These are phyloP conservation scores for Fomitopsis pinicola DNA, from an alignment of 1,284 basidiomycete genomes.

Conservation along the genomic window DNA sequence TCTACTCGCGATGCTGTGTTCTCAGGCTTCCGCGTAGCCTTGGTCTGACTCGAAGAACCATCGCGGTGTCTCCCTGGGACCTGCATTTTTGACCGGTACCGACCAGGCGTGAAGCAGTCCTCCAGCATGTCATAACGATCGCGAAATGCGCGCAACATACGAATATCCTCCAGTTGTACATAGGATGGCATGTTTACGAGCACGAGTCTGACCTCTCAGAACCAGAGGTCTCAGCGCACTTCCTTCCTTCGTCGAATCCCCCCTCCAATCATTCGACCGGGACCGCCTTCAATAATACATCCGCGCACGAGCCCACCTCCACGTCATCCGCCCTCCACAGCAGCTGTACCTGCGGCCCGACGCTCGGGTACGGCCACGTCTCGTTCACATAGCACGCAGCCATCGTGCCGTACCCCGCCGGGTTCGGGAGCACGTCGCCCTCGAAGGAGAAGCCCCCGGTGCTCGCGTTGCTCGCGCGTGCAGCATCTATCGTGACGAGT, in stretches of 20 bases:
- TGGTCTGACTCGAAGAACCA: too few species aligned
- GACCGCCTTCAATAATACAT: not conserved
- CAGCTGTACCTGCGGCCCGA: not conserved
- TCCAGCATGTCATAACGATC: too few species aligned
- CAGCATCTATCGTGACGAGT: not conserved
- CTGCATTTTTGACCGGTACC: too few species aligned
- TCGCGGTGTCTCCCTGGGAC: too few species aligned
- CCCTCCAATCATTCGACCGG: not conserved
- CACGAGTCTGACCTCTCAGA: too few species aligned
- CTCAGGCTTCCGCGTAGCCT: too few species aligned
- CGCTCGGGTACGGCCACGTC: not conserved
- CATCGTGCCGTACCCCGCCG: not conserved
- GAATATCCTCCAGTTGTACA: too few species aligned
- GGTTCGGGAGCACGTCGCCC: not conserved
- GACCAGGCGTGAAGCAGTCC: too few species aligned
- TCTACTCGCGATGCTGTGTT: too few species aligned
- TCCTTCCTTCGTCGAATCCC: not conserved
- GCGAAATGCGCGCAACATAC: too few species aligned
- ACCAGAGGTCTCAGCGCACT: too few species aligned
- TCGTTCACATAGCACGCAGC: not conserved
- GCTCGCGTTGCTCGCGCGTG: not conserved
- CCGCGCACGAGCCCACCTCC: not conserved
- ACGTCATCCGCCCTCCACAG: not conserved
- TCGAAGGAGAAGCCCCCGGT: not conserved
- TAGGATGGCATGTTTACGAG: too few species aligned